Conservation (phyloP, 2,329 filamentous ascomycete species). For the Claviceps arundinis region DNA sequence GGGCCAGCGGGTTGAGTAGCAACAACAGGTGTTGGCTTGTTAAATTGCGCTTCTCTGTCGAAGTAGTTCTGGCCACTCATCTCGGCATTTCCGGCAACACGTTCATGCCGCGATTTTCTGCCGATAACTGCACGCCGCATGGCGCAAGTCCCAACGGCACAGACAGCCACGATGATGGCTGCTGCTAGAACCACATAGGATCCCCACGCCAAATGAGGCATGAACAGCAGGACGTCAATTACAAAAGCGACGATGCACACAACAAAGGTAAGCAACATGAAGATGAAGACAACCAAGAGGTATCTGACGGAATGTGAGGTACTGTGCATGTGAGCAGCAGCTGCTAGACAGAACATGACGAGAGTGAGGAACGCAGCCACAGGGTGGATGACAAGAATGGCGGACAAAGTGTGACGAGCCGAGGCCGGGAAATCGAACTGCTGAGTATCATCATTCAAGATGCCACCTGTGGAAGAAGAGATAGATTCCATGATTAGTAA, state of each 20-base stretch:
- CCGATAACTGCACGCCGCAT: slow-evolving; percentile 89
- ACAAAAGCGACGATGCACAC: slow-evolving; percentile 78
- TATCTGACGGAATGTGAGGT: slow-evolving; percentile 85
- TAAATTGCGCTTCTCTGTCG: slow-evolving; percentile 49
- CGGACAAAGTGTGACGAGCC: slow-evolving; percentile 55
- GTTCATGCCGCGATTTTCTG: slow-evolving; percentile 82
- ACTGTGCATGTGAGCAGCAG: slow-evolving; percentile 71
- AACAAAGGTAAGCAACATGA: slow-evolving; percentile 74
- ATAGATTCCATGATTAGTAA: neutral
- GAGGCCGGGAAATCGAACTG: slow-evolving; percentile 43
- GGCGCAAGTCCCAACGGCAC: slow-evolving; percentile 77
- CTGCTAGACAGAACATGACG: slow-evolving; percentile 68
- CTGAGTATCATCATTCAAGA: slow-evolving; percentile 14
- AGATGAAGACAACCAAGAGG: slow-evolving; percentile 70
- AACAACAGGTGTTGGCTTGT: slow-evolving; percentile 25
- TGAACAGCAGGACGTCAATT: slow-evolving; percentile 86
- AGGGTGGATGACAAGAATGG: slow-evolving; percentile 84
- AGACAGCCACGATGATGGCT: slow-evolving; percentile 70
- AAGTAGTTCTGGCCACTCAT: slow-evolving; percentile 96
- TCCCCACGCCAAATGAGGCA: slow-evolving; percentile 87
- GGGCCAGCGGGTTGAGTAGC: slow-evolving; percentile 45
- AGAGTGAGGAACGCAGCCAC: slow-evolving; percentile 78
- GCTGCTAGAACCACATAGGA: slow-evolving; percentile 86
- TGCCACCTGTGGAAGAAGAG: neutral
- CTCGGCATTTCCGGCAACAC: slow-evolving; percentile 86